Evolutionary conservation across 1,139 yeast genomes (phyloP), one percentile per base, ranked within the genome.

Genomic region (Geotrichum siamense): DNA sequence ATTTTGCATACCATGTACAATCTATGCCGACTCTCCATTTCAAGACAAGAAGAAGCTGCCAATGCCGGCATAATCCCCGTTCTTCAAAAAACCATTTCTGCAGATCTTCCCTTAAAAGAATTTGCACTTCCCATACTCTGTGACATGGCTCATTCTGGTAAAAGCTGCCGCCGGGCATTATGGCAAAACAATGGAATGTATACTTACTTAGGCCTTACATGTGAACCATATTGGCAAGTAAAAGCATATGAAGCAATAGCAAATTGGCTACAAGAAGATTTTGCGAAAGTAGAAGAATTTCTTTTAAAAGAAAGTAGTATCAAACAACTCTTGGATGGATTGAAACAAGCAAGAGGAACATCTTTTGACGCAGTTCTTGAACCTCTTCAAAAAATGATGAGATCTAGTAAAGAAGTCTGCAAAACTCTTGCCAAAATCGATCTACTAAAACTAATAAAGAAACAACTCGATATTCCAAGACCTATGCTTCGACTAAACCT

Each of bases 161-260:
- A 61, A 26, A 55, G 58, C 38, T 72, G 75, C 34, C 59, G 75
- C 46, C 55, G 56, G 30, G 58, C 59, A 8, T 59, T 77, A 44
- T 57, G 68, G 59, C 62, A 65, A 42, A 54, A 68, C 47, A 63
- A 67, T 28, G 69, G 76, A 2, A 55, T 78, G n/a, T 62, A 65
- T 5, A 67, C 72, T 2, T 77, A 78, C 50, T 62, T 72, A 35
- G 65, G 65, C 22, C 62, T 79, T 12, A 59, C 79, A 13, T 55
- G 70, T 10, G 82, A 80, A 55, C 78, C 82, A 0, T 75, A 77
- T 51, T 80, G 86, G 86, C 84, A 79, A 56, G 76, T 79, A 16
- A 76, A 76, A 59, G 79, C 84, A 0, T 67, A 79, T 52, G 85
- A 80, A 39, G 72, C 85, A 0, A 65, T 80, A 15, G 56, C 58